phyloP scores from a whole-genome alignment of 441 rosid species.

The Syzygium malaccense region DNA sequence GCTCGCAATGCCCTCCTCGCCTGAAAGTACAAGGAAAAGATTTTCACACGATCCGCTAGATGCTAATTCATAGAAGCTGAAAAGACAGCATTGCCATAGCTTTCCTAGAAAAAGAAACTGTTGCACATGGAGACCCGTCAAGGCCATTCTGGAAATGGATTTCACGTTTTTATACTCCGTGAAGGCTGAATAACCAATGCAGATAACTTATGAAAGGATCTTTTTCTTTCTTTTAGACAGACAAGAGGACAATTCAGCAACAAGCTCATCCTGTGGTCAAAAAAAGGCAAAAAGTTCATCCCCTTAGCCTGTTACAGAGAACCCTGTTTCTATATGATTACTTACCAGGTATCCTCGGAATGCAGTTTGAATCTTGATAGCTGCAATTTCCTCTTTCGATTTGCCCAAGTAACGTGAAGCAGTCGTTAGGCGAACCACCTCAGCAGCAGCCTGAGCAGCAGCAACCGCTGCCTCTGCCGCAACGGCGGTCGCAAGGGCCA shows the following conservation, averaged over 20 bases:
- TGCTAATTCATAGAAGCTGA: not conserved
- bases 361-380: slow-evolving; percentile 81
- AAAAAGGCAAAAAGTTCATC: not conserved
- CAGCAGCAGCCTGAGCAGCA: slow-evolving; percentile 95
- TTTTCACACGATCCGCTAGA: not conserved
- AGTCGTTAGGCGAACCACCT: slow-evolving; percentile 70
- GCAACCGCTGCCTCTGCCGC: slow-evolving; percentile 90
- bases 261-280: not conserved
- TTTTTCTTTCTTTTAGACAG: not conserved
- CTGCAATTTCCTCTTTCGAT: slow-evolving; percentile 75
- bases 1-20: slow-evolving; percentile 87
- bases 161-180: not conserved
- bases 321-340: not conserved
- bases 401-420: slow-evolving; percentile 39
- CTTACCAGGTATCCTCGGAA: slow-evolving; percentile 81
- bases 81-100: not conserved
- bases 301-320: not conserved
- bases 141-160: not conserved
- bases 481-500: slow-evolving; percentile 78
- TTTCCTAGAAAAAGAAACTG: not conserved
- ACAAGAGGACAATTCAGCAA: not conserved
- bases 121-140: not conserved
- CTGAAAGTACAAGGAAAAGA: slow-evolving; percentile 18
- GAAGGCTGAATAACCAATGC: not conserved
- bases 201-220: not conserved